phyloP scores from a whole-genome alignment of 2,329 filamentous ascomycete species.

The Emergomyces africanus region DNA sequence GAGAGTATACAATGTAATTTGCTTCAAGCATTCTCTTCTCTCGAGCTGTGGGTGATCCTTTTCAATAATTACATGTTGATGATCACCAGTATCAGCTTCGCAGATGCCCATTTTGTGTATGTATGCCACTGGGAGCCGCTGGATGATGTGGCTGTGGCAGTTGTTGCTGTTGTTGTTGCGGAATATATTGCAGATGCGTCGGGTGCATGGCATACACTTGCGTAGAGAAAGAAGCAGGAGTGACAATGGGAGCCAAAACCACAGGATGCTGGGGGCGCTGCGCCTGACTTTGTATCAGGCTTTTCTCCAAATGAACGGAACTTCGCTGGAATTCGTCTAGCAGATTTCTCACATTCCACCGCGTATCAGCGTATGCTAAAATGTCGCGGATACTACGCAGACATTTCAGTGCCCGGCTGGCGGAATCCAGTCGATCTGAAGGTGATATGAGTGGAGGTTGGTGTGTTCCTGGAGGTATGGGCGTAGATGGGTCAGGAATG shows the following conservation, averaged over 20 bases:
- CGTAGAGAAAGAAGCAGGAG: neutral
- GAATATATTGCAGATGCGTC: neutral
- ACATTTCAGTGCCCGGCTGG: slow-evolving; percentile 21
- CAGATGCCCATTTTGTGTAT: neutral
- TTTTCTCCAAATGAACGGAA: slow-evolving; percentile 17
- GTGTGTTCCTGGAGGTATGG: slow-evolving; percentile 20
- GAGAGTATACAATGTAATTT: neutral
- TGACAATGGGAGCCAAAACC: neutral
- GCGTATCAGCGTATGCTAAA: slow-evolving; percentile 20
- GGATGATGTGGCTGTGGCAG: neutral
- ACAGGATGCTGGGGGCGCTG: neutral
- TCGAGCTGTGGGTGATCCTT: neutral
- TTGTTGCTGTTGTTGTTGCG: neutral
- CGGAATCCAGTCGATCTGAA: slow-evolving; percentile 23
- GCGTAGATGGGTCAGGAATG: slow-evolving; percentile 17
- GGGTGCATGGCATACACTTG: neutral
- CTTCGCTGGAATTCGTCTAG: slow-evolving; percentile 22
- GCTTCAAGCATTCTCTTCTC: neutral
- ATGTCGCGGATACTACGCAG: slow-evolving; percentile 21
- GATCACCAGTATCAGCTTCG: neutral
- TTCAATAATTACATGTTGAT: neutral
- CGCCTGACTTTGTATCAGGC: slow-evolving; percentile 13
- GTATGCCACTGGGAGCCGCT: too few relatives aligned
- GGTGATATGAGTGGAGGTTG: slow-evolving; percentile 19
- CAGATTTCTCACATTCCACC: slow-evolving; percentile 22